Base-by-base conservation (phyloP, 2,329 filamentous ascomycete species). In the Aspergillus udagawae region DNA sequence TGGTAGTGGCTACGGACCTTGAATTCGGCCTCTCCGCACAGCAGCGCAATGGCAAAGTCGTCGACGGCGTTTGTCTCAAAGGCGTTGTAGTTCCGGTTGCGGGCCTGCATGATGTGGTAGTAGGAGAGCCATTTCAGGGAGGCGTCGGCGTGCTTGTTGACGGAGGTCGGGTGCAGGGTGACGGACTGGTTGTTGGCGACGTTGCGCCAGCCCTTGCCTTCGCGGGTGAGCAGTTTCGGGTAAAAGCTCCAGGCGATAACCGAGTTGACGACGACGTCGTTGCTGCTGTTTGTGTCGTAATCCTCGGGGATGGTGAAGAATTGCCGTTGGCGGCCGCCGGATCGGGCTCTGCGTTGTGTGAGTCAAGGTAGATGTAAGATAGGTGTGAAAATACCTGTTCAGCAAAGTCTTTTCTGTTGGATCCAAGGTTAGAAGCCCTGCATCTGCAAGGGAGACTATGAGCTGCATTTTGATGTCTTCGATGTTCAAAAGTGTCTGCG, bases 81-180 rank as follows among this genome's bases (percentile, higher is more conserved):
- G 0, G 94, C 94, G 63, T 96, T 95, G 64, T 93, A 91, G 66
- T 71, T 80, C 79, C 82, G 83, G 82, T 87, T 90, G 77, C 79
- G 92, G 2, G 89, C 89, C 73, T 97, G 92, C 91, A 97, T 96
- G 62, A 97, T 96, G 72, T 96, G 90, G 76, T 97, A 97, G 73
- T 96, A 99, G 0, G 90, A 94, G 48, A 99, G 78, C 86, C 91
- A 97, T 68, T 86, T 88, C 42, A 92, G 78, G 44, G 69, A 62
- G 1, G 61, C 44, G n/a, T 75, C 73, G 5, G 70, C 62, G 10
- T 81, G 83, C 69, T 92, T 92, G 73, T 97, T 97, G 63, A 99
- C 90, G 1, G 91, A 96, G 0, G 88, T 90, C 0, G 92, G 90
- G 64, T 96, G 91, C 21, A 99, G 79, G 56, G 86, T 91, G 65